phyloP scores from a whole-genome alignment of 176 grass and related monocot genomes.

The Dactylis glomerata region DNA sequence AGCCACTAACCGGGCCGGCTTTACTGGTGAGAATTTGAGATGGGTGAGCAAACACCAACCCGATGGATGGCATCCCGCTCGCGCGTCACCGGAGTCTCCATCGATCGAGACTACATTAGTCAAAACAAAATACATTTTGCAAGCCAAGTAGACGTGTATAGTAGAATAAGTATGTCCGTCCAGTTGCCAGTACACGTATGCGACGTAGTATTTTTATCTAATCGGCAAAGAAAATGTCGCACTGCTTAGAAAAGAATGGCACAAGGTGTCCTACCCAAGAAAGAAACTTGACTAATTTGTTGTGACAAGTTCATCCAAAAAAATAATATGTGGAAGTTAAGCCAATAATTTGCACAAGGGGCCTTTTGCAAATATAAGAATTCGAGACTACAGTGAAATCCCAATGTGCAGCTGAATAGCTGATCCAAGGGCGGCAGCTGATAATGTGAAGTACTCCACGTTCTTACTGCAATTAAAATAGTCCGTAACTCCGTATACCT shows the following conservation, averaged over 20 bases:
- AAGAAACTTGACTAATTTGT: neutral
- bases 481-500: neutral
- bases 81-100: neutral
- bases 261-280: neutral
- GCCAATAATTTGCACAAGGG: neutral
- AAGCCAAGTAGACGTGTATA: neutral
- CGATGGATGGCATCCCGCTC: neutral
- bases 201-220: neutral
- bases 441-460: neutral
- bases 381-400: neutral
- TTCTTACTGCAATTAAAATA: neutral
- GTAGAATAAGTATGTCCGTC: neutral
- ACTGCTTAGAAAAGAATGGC: neutral
- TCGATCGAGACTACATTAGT: neutral
- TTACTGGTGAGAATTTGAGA: neutral
- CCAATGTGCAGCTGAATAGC: neutral
- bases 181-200: neutral
- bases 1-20: neutral
- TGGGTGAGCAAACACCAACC: neutral
- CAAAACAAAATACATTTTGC: neutral
- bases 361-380: neutral
- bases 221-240: neutral
- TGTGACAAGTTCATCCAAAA: too few species aligned
- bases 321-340: neutral
- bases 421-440: neutral